Evolutionary conservation across 2,329 filamentous ascomycete genomes (phyloP).

Genomic region (Sporothrix brunneoviolacea): DNA sequence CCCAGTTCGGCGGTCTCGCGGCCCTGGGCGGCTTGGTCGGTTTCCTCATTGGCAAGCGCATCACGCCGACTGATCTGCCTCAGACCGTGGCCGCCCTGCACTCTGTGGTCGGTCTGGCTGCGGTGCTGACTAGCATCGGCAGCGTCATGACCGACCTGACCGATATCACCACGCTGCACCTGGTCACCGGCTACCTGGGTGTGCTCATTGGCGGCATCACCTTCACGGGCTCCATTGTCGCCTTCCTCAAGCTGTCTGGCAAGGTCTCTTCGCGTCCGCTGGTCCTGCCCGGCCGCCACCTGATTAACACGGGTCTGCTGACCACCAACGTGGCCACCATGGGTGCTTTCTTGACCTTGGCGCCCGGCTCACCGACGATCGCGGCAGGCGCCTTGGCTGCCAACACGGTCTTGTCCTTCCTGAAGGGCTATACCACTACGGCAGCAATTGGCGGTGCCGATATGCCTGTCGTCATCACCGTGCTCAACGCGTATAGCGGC

Average conservation of each 20-base stretch:
- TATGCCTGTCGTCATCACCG: conserved; percentile 88
- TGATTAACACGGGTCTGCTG: conserved; percentile 68
- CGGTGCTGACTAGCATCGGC: conserved; percentile 81
- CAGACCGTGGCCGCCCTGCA: conserved; percentile 86
- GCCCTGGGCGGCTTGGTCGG: conserved; percentile 61
- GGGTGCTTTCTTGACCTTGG: conserved; percentile 76
- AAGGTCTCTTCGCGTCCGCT: conserved; percentile 73
- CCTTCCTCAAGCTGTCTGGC: conserved; percentile 79
- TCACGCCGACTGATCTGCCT: conserved; percentile 80
- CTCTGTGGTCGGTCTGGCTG: conserved; percentile 82
- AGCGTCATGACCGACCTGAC: conserved; percentile 71
- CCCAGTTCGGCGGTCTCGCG: conserved; percentile 73
- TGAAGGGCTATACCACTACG: conserved; percentile 83
- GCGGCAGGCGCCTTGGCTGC: conserved; percentile 71
- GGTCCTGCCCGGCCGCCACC: conserved; percentile 64
- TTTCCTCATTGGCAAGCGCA: conserved; percentile 73
- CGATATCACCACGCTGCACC: conserved; percentile 68
- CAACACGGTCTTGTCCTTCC: conserved; percentile 71
- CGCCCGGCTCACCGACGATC: conserved; percentile 69
- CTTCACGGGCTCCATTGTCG: conserved; percentile 85
- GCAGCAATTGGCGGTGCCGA: conserved; percentile 87
- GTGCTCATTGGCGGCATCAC: conserved; percentile 85
- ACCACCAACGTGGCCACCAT: conserved; percentile 74
- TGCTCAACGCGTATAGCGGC: conserved; percentile 84
- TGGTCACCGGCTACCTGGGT: conserved; percentile 80